These are phyloP conservation scores for Shiraia bambusicola DNA, from an alignment of 2,329 filamentous ascomycete species.

Conservation along the genomic window DNA sequence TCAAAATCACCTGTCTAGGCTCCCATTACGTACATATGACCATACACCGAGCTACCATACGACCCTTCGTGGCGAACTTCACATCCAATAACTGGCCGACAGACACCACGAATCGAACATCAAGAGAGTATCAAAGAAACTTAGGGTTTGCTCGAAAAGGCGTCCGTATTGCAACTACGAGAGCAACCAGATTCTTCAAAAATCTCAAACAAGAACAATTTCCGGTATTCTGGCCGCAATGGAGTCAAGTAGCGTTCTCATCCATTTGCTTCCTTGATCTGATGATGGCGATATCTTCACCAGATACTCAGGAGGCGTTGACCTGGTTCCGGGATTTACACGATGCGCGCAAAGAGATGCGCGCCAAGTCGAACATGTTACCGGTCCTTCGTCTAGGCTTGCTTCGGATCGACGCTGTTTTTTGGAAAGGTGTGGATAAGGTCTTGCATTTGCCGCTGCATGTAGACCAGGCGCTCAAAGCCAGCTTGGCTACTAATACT, in stretches of 20 bases:
- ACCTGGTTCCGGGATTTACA: conserved; percentile 11
- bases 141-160: conserved; percentile 5
- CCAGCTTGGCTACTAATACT: neutral
- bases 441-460: conserved; percentile 6
- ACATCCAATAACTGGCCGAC: neutral
- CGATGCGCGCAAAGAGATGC: conserved; percentile 7
- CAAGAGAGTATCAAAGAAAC: neutral
- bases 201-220: conserved; percentile 8
- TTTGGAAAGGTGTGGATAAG: conserved; percentile 9
- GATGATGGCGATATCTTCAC: conserved; percentile 8
- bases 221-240: conserved; percentile 14
- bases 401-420: conserved; percentile 10
- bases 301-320: conserved; percentile 6
- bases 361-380: conserved; percentile 13
- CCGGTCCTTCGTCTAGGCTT: conserved; percentile 10
- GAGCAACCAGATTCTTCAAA: conserved; percentile 3
- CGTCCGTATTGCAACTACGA: conserved; percentile 6
- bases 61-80: conserved; percentile 3
- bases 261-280: conserved; percentile 12
- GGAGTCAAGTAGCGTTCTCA: conserved; percentile 15
- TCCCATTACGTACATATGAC: conserved; percentile 13
- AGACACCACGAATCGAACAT: neutral
- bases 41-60: conserved; percentile 9
- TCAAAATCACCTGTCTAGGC: conserved; percentile 3
- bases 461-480: conserved; percentile 4